Percentiles rank a stretch among this genome's conserved stretches.
phyloP scores from a whole-genome alignment of 176 grass and related monocot species.

The Eleusine coracana region DNA sequence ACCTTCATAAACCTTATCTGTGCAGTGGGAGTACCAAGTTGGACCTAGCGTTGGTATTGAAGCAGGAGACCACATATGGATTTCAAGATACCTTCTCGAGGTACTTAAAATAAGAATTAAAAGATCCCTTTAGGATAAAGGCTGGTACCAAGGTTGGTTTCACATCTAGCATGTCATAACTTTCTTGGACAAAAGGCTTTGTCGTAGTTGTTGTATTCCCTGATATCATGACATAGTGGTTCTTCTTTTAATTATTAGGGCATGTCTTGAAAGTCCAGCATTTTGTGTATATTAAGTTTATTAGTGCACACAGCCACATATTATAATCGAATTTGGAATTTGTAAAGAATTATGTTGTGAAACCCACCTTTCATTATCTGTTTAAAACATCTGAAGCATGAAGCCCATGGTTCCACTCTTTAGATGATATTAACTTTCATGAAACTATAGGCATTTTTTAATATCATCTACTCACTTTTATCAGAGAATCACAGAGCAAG shows the following conservation, averaged over 20 bases:
- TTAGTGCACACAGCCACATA: neutral
- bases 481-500: conserved; percentile 99
- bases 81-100: conserved; percentile 98
- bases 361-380: neutral
- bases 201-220: neutral
- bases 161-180: neutral
- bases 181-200: neutral
- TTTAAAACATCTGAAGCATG: conserved; percentile 2
- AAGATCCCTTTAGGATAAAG: neutral
- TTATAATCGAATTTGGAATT: neutral
- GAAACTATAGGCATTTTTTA: conserved; percentile 32
- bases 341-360: neutral
- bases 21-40: conserved; percentile 99
- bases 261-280: neutral
- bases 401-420: neutral
- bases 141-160: neutral
- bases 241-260: conserved; percentile 1
- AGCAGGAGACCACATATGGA: conserved; percentile 94
- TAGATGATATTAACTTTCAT: neutral
- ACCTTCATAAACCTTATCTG: conserved; percentile 33
- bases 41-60: conserved; percentile 98
- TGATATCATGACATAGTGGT: neutral
- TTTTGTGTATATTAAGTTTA: neutral
- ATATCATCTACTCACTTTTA: conserved; percentile 32
- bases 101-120: conserved; percentile 46